phyloP scores from a whole-genome alignment of 1,284 basidiomycete genomes.

The Caloboletus inedulis region DNA sequence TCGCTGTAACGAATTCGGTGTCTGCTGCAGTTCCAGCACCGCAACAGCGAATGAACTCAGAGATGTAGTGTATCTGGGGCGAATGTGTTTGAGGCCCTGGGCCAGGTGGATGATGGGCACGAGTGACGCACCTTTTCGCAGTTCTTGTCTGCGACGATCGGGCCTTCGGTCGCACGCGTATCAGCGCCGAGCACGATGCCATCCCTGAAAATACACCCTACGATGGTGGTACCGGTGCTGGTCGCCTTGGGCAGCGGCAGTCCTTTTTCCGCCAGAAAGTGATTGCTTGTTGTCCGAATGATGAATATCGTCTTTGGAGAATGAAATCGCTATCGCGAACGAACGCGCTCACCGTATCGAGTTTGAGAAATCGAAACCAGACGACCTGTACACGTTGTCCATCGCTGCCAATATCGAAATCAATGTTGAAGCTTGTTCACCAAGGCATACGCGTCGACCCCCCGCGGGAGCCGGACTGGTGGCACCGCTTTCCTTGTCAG shows the following conservation, averaged over 20 bases:
- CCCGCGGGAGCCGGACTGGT: background rate
- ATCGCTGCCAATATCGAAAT: constrained; percentile 23
- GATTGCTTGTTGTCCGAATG: constrained; percentile 49
- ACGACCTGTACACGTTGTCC: constrained; percentile 39
- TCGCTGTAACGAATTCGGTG: constrained; percentile 92
- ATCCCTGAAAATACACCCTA: constrained; percentile 92
- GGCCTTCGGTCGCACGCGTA: constrained; percentile 92
- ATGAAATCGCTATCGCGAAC: background rate
- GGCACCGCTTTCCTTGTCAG: constrained; percentile 13
- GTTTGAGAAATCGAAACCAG: constrained; percentile 76
- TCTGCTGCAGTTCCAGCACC: constrained; percentile 98
- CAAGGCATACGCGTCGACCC: constrained; percentile 24
- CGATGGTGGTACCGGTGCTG: constrained; percentile 96
- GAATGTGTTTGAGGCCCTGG: background rate
- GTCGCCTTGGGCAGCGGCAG: constrained; percentile 78
- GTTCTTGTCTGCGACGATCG: constrained; percentile 98
- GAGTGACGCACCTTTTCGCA: constrained; percentile 86
- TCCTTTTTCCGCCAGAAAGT: constrained; percentile 70
- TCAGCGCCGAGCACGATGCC: constrained; percentile 96
- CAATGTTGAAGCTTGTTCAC: background rate
- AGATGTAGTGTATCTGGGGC: constrained; percentile 91
- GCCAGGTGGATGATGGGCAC: no score
- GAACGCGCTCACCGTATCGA: constrained; percentile 41
- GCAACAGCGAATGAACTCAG: constrained; percentile 93
- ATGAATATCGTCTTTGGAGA: background rate